These are phyloP conservation scores for Fusarium kyushuense DNA, from an alignment of 2,329 filamentous ascomycete species.

Conservation along the genomic window DNA sequence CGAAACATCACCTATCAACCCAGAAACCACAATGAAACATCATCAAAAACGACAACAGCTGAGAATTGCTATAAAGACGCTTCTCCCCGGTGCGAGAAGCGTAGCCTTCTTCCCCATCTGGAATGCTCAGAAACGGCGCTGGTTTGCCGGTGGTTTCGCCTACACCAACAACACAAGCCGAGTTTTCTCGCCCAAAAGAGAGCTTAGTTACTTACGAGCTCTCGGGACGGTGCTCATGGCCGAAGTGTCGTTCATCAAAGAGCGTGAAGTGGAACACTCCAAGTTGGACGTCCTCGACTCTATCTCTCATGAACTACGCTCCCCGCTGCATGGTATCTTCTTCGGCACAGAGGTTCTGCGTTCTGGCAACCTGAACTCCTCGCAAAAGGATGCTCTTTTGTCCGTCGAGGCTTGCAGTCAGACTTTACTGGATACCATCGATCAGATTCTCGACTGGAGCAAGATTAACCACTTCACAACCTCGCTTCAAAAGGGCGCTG, in stretches of 20 bases:
- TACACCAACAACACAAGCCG: background rate
- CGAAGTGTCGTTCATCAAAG: background rate
- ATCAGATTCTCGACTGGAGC: slow-evolving; percentile 10
- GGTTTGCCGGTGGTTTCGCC: slow-evolving; percentile 1
- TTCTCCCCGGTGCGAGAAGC: background rate
- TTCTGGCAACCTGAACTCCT: background rate
- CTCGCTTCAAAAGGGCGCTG: background rate
- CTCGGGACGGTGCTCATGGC: slow-evolving; percentile 4
- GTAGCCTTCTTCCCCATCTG: background rate
- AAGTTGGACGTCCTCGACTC: slow-evolving; percentile 1
- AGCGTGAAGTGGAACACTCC: background rate
- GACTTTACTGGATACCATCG: background rate
- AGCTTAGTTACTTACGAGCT: background rate
- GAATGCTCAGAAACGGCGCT: slow-evolving; percentile 4
- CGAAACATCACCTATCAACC: fast-evolving
- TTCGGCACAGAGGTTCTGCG: background rate
- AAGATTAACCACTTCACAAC: slow-evolving; percentile 5
- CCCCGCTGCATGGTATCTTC: background rate
- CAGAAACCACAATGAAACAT: fast-evolving
- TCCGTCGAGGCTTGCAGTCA: slow-evolving; percentile 1
- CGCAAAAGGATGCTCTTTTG: background rate
- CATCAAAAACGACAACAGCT: background rate
- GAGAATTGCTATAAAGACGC: fast-evolving
- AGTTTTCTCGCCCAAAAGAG: background rate
- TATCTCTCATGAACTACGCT: slow-evolving; percentile 1